Percentiles rank a stretch among this genome's conserved stretches.
phyloP scores from a whole-genome alignment of 257 asterid species.

The Solanum pimpinellifolium region DNA sequence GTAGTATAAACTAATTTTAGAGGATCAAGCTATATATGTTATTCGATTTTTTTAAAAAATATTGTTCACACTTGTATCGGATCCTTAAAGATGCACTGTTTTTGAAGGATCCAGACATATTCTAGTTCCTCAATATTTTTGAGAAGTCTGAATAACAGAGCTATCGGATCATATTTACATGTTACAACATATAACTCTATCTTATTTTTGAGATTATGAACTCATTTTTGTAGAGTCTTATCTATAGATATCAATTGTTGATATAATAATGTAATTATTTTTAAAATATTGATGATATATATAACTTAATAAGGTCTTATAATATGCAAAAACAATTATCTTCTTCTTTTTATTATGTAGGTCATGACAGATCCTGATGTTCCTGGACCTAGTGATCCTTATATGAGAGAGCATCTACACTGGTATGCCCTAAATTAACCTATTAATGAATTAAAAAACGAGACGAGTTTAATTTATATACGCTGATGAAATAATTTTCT shows the following conservation, averaged over 20 bases:
- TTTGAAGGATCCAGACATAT: neutral
- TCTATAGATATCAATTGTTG: neutral
- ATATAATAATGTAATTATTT: neutral
- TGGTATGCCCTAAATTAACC: constrained; percentile 24
- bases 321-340: neutral
- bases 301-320: neutral
- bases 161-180: neutral
- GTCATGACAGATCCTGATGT: constrained; percentile 86
- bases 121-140: neutral
- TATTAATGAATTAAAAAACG: neutral
- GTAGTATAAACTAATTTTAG: neutral
- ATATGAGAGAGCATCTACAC: constrained; percentile 71
- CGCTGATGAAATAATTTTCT: neutral
- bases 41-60: neutral
- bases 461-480: neutral
- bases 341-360: constrained; percentile 10
- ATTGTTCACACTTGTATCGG: fast-evolving
- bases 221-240: neutral
- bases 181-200: too few species aligned
- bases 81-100: neutral
- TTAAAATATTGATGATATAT: neutral
- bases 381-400: constrained; percentile 92
- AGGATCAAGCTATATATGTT: neutral
- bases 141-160: neutral
- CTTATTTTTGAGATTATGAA: neutral